Base-by-base conservation (phyloP, 495 filamentous ascomycete species). In the Penicillium waksmanii region DNA sequence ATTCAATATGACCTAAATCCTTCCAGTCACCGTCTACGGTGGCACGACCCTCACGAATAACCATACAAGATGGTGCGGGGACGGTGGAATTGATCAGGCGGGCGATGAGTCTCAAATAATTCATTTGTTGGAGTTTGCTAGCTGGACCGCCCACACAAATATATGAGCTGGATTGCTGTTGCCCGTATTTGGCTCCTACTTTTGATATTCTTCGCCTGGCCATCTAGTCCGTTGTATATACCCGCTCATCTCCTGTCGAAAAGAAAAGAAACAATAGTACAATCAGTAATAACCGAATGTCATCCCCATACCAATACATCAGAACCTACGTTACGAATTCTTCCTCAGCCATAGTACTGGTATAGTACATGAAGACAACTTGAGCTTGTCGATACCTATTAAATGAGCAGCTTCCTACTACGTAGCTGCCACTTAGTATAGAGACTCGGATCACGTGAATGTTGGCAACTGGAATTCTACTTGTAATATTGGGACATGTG, bases 31-130 rank as follows among this genome's bases (percentile, higher is more conserved):
- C 9, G 2, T 27, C 0, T 13, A 12, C 9, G 19, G 46, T 48
- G 46, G 21, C 46, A 48, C 23, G 46, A 48, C 42, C n/a, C 31
- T 48, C 46, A 48, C 46, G 46, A 48, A 27, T n/a, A 48, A 25
- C 9, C 18, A 48, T 48, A 25, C 12, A 11, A 48, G 19, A 48
- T 10, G 46, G 19, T 9, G 46, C 46, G 46, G 23, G n/a, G 21
- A 25, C 15, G 36, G 27, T 31, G 27, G 27, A 31, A 31, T 31
- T 31, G 27, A 31, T 48, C 11, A 27, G 19, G 21, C 9, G 15
- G 23, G 19, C 19, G 7, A 48, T n/a, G 15, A 44, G 46, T 48
- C 46, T 23, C 46, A n/a, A 48, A n/a, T 48, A 27, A 48, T 48
- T 27, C 46, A 46, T 21, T n/a, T 38, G 36, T 48, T 23, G 46